Evolutionary conservation across 306 rosid species (phyloP).

Genomic region (Rosa rugosa): DNA sequence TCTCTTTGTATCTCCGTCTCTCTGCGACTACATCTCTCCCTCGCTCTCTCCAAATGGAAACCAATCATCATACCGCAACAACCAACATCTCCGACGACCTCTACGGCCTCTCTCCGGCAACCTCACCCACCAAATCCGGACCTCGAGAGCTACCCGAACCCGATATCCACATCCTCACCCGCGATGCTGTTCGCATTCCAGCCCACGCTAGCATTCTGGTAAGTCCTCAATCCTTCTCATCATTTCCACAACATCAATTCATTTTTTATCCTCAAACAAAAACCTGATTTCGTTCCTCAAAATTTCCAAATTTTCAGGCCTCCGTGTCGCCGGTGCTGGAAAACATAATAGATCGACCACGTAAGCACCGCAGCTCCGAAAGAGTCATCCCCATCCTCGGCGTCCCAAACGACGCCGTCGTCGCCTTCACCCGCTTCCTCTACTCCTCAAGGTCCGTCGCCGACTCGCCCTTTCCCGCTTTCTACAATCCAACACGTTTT

Average conservation of each 20-base stretch:
- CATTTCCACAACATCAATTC: not conserved
- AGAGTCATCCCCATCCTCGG: conserved; percentile 69
- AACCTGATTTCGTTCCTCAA: not conserved
- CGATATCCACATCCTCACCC: conserved; percentile 64
- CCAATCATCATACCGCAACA: not conserved
- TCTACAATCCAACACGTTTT: not conserved
- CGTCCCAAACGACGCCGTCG: conserved; percentile 74
- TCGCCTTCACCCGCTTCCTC: conserved; percentile 63
- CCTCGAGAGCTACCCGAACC: conserved; percentile 56
- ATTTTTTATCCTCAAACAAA: not conserved
- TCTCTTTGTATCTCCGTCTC: not conserved
- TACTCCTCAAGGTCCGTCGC: conserved; percentile 62
- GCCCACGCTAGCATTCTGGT: conserved; percentile 76
- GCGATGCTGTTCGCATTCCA: conserved; percentile 68
- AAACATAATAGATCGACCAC: conserved; percentile 62
- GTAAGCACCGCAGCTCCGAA: conserved; percentile 59
- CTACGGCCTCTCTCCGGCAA: conserved; percentile 11
- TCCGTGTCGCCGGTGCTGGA: conserved; percentile 75
- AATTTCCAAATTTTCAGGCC: conserved; percentile 40
- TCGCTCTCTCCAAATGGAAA: conserved; percentile 20
- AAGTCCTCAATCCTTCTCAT: not conserved
- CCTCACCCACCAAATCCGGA: not conserved
- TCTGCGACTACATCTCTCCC: not conserved
- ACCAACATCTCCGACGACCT: conserved; percentile 6
- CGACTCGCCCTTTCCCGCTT: not conserved